Base-by-base conservation (phyloP, 1,284 basidiomycete species). In the Microbotryum intermedium region DNA sequence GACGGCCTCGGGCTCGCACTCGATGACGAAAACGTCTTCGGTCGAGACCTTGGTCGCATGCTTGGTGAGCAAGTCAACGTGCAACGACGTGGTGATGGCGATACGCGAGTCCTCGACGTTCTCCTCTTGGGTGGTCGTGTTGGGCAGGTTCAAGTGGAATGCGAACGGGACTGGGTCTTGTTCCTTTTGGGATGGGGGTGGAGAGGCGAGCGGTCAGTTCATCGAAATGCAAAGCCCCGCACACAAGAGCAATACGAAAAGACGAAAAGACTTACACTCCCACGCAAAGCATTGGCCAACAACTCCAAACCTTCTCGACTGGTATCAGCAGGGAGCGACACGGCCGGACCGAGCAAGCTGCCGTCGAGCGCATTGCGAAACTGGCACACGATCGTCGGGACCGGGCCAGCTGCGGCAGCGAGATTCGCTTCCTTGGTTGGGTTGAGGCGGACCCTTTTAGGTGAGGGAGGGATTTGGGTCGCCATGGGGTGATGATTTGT, bases 1-100 rank as follows among this genome's bases (percentile, higher is more conserved):
- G 2, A 98, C 88, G 21, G 93, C 92, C 75, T 97, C 92, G 4
- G 95, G 94, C 46, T 92, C 84, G 74, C 91, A 95, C 71, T 86
- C 83, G 30, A 95, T 80, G 57, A 88, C 80, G 62, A 95, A 84
- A 13, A 92, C 81, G 72, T 90, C 90, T 80, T 97, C 92, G 10
- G 85, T 81, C 0, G 87, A 67, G 23, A 73, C 86, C 72, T 90
- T 90, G 0, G 65, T 53, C 44, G 66, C 62, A 60, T 71, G 68
- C 55, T 70, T 68, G 42, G 64, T 77, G 3, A 95, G 77, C 1
- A 93, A 81, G 71, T 94, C 90, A 4, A 80, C 76, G 68, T 88
- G 82, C 49, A 93, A 86, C 10, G 87, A 90, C 73, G 84, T 86
- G 45, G 84, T 76, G 58, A 89, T 84, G 59, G 86, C 84, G 68